Conservation (phyloP, 306 rosid species). For the Cucurbita maxima region DNA sequence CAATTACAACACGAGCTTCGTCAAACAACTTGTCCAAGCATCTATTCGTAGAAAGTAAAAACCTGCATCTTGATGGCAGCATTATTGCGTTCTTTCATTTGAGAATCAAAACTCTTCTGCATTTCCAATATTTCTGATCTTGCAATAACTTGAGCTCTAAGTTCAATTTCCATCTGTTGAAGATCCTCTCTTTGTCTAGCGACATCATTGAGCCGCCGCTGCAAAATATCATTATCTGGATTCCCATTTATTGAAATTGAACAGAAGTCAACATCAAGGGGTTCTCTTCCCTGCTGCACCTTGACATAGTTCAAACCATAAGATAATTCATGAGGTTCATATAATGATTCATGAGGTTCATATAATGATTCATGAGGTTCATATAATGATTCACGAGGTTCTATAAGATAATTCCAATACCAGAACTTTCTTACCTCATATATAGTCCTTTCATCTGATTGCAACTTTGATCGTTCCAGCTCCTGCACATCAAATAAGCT, state of each 20-base stretch:
- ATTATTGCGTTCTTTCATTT: conserved; percentile 66
- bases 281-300: conserved; percentile 98
- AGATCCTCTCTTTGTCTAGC: conserved; percentile 73
- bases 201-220: conserved; percentile 45
- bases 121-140: conserved; percentile 64
- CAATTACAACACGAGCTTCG: not conserved
- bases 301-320: conserved; percentile 39
- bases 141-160: conserved; percentile 75
- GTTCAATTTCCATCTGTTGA: conserved; percentile 62
- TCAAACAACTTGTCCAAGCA: not conserved
- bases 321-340: conserved; percentile 9
- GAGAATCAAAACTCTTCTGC: conserved; percentile 54
- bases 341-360: conserved; percentile 14
- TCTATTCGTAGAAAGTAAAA: not conserved
- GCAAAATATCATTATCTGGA: conserved; percentile 49
- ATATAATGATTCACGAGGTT: conserved; percentile 10
- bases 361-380: conserved; percentile 10
- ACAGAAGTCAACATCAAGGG: conserved; percentile 70
- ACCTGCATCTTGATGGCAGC: conserved; percentile 68
- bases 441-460: conserved; percentile 82
- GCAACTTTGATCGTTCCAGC: conserved; percentile 43
- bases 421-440: conserved; percentile 64
- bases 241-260: conserved; percentile 69
- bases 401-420: conserved; percentile 5
- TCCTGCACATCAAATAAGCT: conserved; percentile 32